Conservation (phyloP, 2,329 filamentous ascomycete genomes). For the Chaetomiaceae sp. region DNA sequence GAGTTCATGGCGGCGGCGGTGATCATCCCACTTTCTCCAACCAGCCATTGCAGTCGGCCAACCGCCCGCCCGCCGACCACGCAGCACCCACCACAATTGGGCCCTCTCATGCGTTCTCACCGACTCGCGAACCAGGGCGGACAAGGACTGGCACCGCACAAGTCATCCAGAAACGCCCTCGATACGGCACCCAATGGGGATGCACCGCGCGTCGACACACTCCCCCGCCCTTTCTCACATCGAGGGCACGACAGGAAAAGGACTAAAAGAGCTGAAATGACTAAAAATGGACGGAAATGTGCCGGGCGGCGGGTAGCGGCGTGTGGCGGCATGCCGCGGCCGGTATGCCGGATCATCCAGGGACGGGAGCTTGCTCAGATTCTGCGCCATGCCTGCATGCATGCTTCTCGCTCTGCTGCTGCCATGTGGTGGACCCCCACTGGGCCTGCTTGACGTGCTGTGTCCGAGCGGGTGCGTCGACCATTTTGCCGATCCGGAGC, state of each 20-base stretch:
- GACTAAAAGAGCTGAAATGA: too few species aligned
- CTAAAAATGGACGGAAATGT: too few species aligned
- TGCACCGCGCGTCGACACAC: too few species aligned
- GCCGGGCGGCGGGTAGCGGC: too few species aligned
- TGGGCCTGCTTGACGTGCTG: background rate
- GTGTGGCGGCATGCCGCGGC: constrained; percentile 4
- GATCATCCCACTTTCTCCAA: background rate
- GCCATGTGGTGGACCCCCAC: constrained; percentile 1
- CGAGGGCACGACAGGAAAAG: background rate
- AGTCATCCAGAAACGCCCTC: background rate
- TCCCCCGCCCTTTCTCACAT: too few species aligned
- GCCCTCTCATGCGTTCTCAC: background rate
- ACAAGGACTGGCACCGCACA: background rate
- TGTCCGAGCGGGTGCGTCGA: background rate
- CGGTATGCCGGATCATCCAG: constrained; percentile 7
- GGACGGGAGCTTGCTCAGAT: background rate
- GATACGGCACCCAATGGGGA: constrained; percentile 6
- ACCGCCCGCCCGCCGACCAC: too few species aligned
- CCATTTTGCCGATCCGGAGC: constrained; percentile 2
- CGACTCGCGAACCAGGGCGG: constrained; percentile 4
- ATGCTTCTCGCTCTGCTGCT: background rate
- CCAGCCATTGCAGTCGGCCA: too few species aligned
- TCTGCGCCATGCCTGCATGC: background rate
- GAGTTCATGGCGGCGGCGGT: background rate
- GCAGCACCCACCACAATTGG: too few species aligned